A percentile compares a stretch with the other conserved stretches of the same genome.
phyloP scores from a whole-genome alignment of 441 rosid genomes.

The Croton setiger region DNA sequence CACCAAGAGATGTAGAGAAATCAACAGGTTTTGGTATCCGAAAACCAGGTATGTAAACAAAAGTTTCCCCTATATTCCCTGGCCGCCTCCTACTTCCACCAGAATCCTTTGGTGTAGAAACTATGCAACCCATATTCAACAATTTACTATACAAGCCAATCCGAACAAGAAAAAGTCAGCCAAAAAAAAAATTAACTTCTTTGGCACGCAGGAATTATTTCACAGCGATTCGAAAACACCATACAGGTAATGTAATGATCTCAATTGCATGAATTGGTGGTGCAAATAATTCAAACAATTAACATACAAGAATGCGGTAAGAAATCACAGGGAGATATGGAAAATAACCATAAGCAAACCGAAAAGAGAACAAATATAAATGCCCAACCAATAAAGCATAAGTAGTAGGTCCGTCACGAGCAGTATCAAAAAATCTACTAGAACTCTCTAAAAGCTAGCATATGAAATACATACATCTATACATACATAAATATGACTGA shows the following conservation, averaged over 20 bases:
- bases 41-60: slow-evolving; percentile 88
- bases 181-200: not conserved
- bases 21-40: slow-evolving; percentile 88
- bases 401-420: slow-evolving; percentile 61
- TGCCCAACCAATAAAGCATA: slow-evolving; percentile 51
- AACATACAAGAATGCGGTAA: slow-evolving; percentile 24
- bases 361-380: slow-evolving; percentile 34
- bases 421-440: slow-evolving; percentile 35
- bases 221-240: slow-evolving; percentile 4
- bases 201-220: not conserved
- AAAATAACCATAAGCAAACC: slow-evolving; percentile 24
- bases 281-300: slow-evolving; percentile 6
- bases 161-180: slow-evolving; percentile 25
- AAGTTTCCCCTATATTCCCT: slow-evolving; percentile 79
- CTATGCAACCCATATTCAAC: slow-evolving; percentile 82
- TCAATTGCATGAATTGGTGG: slow-evolving; percentile 15
- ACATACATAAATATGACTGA: not conserved
- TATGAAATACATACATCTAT: not conserved
- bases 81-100: slow-evolving; percentile 81
- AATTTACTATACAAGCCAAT: slow-evolving; percentile 34
- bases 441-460: slow-evolving; percentile 30
- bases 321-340: slow-evolving; percentile 29
- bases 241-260: slow-evolving; percentile 13
- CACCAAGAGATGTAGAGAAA: slow-evolving; percentile 67
- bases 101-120: slow-evolving; percentile 68